phyloP scores from a whole-genome alignment of 108 stramenopile genomes.

The Craspedostauros australis region DNA sequence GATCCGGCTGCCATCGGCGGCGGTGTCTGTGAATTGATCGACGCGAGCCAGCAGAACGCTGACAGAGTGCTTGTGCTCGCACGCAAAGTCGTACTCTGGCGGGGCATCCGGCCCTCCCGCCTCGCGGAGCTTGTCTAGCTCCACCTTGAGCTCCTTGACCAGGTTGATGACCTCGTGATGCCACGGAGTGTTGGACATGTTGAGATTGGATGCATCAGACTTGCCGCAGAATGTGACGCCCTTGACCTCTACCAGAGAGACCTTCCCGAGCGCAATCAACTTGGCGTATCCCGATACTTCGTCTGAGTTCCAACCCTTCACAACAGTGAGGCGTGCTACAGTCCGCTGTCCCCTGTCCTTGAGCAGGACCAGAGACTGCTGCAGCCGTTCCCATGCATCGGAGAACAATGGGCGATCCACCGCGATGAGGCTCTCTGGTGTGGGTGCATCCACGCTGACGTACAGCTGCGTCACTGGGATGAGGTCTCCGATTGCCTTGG shows the following conservation, averaged over 20 bases:
- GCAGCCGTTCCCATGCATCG: slow-evolving; percentile 94
- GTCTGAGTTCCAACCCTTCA: slow-evolving; percentile 94
- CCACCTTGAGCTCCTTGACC: slow-evolving; percentile 46
- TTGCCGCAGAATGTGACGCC: slow-evolving; percentile 97
- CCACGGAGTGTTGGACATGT: slow-evolving; percentile 94
- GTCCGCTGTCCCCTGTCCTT: slow-evolving; percentile 90
- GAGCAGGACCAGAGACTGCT: slow-evolving; percentile 57
- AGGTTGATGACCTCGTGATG: slow-evolving; percentile 90
- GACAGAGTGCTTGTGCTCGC: slow-evolving; percentile 93
- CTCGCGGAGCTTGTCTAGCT: slow-evolving; percentile 52
- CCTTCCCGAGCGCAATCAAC: slow-evolving; percentile 83
- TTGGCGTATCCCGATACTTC: slow-evolving; percentile 88
- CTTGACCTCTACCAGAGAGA: slow-evolving; percentile 93
- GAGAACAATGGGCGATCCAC: slow-evolving; percentile 91
- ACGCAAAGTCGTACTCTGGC: slow-evolving; percentile 85
- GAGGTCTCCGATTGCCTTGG: slow-evolving; percentile 78
- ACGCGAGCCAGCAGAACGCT: slow-evolving; percentile 89
- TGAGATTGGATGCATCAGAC: slow-evolving; percentile 90
- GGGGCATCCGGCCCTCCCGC: slow-evolving; percentile 41
- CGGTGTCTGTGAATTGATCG: slow-evolving; percentile 75
- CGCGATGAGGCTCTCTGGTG: slow-evolving; percentile 82
- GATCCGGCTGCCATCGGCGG: slow-evolving; percentile 49
- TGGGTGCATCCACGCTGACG: slow-evolving; percentile 92
- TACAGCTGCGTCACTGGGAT: slow-evolving; percentile 94
- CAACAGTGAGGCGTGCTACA: slow-evolving; percentile 93